A percentile compares a stretch with the other conserved stretches of the same genome.
Evolutionary conservation across 176 grass and related monocot species (phyloP).

Genomic region (Hsuehochloa calcarea): DNA sequence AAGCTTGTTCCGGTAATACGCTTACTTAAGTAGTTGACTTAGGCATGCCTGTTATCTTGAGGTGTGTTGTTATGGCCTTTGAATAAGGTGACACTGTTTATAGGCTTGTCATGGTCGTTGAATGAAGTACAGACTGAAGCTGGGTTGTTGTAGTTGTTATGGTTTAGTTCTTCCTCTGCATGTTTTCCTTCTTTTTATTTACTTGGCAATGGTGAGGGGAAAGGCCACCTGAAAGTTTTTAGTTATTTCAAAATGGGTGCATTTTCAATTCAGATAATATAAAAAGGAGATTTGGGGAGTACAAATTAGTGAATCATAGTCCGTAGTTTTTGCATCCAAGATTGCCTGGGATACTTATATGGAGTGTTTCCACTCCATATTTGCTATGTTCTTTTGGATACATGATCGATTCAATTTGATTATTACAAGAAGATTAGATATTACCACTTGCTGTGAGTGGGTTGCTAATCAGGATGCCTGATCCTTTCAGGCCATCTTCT

Average conservation of each 20-base stretch:
- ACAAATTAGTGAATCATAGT: neutral
- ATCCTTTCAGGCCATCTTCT: neutral
- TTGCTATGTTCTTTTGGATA: neutral
- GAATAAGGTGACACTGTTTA: neutral
- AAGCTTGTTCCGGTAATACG: neutral
- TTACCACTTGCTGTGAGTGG: neutral
- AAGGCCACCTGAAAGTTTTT: neutral
- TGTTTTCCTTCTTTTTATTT: neutral
- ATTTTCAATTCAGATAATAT: neutral
- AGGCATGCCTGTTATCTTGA: neutral
- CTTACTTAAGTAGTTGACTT: neutral
- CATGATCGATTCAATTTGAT: neutral
- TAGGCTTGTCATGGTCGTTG: neutral
- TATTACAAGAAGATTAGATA: neutral
- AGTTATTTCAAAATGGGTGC: neutral
- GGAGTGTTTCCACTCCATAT: neutral
- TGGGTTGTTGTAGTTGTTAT: neutral
- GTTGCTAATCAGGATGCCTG: neutral
- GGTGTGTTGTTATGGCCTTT: constrained; percentile 8
- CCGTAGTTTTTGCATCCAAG: neutral
- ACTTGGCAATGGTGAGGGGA: neutral
- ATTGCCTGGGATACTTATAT: neutral
- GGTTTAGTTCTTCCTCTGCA: neutral
- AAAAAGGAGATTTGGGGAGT: neutral
- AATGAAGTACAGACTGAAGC: neutral